These are phyloP conservation scores for Prunus fruticosa DNA, from an alignment of 306 rosid genomes.

Conservation along the genomic window DNA sequence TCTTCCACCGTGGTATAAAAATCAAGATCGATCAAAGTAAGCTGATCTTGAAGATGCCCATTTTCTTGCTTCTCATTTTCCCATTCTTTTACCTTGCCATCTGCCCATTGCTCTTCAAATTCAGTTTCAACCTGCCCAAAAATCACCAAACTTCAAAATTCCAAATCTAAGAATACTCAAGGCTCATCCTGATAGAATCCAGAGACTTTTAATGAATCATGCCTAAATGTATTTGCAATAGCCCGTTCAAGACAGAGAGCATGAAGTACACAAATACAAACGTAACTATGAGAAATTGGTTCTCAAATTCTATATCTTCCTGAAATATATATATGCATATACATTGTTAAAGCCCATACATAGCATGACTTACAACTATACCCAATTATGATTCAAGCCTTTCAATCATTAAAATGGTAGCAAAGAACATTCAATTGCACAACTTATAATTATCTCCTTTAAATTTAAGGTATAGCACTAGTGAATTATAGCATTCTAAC, in stretches of 20 bases:
- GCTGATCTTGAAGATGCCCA: conserved; percentile 53
- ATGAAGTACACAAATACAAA: background rate
- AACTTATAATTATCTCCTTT: background rate
- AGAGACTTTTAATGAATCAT: background rate
- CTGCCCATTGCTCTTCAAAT: conserved; percentile 84
- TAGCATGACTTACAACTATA: background rate
- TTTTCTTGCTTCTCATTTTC: conserved; percentile 58
- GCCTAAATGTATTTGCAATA: background rate
- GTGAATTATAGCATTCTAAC: background rate
- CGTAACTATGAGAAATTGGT: background rate
- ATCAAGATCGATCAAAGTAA: conserved; percentile 74
- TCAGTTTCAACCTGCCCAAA: conserved; percentile 61
- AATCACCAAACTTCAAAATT: conserved; percentile 21
- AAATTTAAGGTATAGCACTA: background rate
- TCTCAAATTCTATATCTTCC: no score
- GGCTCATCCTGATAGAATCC: background rate
- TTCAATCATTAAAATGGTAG: background rate
- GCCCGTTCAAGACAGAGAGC: background rate
- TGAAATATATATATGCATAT: no score
- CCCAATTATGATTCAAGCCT: background rate
- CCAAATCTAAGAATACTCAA: background rate
- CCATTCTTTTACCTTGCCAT: conserved; percentile 69
- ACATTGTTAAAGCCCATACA: background rate
- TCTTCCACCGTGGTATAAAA: conserved; percentile 86
- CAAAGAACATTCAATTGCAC: background rate